These are phyloP conservation scores for Calcarisporium arbuscula DNA, from an alignment of 2,329 filamentous ascomycete species.

Conservation along the genomic window DNA sequence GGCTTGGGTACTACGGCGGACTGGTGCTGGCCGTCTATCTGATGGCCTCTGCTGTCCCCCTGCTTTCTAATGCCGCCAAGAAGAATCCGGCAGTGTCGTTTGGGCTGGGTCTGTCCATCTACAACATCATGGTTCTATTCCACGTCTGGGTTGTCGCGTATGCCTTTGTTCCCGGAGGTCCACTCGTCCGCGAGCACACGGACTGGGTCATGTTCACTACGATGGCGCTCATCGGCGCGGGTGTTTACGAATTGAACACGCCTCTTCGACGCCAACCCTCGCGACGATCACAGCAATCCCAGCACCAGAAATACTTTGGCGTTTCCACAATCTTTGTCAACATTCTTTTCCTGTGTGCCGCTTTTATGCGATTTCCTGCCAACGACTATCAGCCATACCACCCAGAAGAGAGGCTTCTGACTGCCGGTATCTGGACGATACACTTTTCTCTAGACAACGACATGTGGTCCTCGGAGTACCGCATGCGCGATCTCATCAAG, in stretches of 20 bases:
- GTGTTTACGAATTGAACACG: conserved; percentile 66
- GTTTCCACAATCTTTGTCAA: conserved; percentile 67
- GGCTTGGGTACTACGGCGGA: conserved; percentile 84
- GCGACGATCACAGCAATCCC: conserved; percentile 24
- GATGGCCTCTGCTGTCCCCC: conserved; percentile 68
- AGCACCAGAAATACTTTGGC: conserved; percentile 46
- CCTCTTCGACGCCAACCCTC: conserved; percentile 35
- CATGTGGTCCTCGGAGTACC: conserved; percentile 96
- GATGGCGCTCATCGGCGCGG: conserved; percentile 78
- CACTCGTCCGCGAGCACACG: conserved; percentile 85
- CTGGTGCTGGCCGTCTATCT: conserved; percentile 71
- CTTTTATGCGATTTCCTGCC: conserved; percentile 85
- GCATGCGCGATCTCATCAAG: conserved; percentile 84
- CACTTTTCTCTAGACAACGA: conserved; percentile 97
- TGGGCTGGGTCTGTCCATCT: conserved; percentile 81
- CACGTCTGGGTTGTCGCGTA: conserved; percentile 99
- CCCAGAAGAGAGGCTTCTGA: conserved; percentile 76
- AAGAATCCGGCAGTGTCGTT: conserved; percentile 76
- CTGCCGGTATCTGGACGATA: conserved; percentile 96
- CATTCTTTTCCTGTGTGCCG: conserved; percentile 69
- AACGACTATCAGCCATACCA: conserved; percentile 93
- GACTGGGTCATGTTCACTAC: conserved; percentile 90
- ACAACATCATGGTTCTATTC: conserved; percentile 93
- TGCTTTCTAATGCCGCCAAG: conserved; percentile 70
- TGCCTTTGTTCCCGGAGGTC: conserved; percentile 92